Conservation (phyloP, 345 rosid genomes). For the Erysimum cheiranthoides region DNA sequence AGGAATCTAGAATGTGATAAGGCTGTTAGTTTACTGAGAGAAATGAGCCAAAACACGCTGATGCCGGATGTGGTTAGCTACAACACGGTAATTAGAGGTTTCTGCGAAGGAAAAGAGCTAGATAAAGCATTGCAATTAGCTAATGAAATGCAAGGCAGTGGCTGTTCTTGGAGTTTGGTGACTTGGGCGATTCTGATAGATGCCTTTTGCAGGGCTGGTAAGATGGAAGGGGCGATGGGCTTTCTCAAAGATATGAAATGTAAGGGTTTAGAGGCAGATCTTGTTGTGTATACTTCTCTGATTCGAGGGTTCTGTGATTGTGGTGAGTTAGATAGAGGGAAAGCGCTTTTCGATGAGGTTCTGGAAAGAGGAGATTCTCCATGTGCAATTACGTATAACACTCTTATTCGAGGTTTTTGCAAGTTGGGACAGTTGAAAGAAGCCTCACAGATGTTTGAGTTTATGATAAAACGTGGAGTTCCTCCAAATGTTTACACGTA, state of each 20-base stretch:
- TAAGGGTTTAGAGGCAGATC: conserved; percentile 56
- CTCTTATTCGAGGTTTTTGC: conserved; percentile 54
- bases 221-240: conserved; percentile 55
- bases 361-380: conserved; percentile 55
- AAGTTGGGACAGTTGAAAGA: conserved; percentile 60
- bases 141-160: conserved; percentile 52
- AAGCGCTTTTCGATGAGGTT: conserved; percentile 57
- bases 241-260: conserved; percentile 53
- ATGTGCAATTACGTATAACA: conserved; percentile 48
- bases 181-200: conserved; percentile 60
- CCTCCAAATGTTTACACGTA: conserved; percentile 57
- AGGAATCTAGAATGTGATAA: conserved; percentile 42
- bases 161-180: conserved; percentile 49
- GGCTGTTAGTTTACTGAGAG: conserved; percentile 51
- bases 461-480: conserved; percentile 59
- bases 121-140: conserved; percentile 51
- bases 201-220: conserved; percentile 64
- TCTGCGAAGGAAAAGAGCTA: conserved; percentile 55
- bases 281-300: conserved; percentile 48
- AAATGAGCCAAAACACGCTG: conserved; percentile 49
- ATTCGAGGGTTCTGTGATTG: conserved; percentile 46
- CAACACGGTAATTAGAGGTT: conserved; percentile 56
- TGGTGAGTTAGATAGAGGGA: conserved; percentile 51
- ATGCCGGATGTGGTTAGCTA: conserved; percentile 55
- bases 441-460: conserved; percentile 48